Conservation (phyloP, 2,329 filamentous ascomycete genomes). For the Cladobotryum protrusum region DNA sequence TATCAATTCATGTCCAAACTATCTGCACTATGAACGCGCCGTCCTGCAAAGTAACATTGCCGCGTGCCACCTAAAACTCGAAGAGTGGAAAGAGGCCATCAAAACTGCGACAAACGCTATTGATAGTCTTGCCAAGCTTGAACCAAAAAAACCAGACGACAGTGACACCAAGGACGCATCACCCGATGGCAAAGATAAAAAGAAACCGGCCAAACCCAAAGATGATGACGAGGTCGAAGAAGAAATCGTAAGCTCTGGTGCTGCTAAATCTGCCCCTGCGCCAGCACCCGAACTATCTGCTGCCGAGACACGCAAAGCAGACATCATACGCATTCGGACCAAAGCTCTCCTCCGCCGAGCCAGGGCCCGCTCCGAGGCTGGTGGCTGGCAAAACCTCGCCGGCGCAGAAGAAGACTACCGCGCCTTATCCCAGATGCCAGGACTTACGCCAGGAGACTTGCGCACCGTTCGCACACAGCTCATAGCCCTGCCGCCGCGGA, state of each 20-base stretch:
- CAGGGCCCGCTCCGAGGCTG: constrained; percentile 62
- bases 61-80: constrained; percentile 78
- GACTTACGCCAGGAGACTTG: constrained; percentile 57
- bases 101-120: constrained; percentile 67
- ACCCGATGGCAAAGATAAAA: constrained; percentile 3
- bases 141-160: constrained; percentile 21
- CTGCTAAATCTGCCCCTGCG: constrained; percentile 42
- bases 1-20: constrained; percentile 69
- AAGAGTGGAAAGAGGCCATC: constrained; percentile 78
- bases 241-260: constrained; percentile 55
- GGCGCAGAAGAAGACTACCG: constrained; percentile 78
- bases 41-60: constrained; percentile 85
- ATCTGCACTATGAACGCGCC: constrained; percentile 81
- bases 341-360: constrained; percentile 80
- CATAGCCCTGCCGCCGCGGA: constrained; percentile 55
- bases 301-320: constrained; percentile 34
- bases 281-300: constrained; percentile 13
- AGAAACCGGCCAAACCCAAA: constrained; percentile 35
- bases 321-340: constrained; percentile 69
- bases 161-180: constrained; percentile 12
- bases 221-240: constrained; percentile 44
- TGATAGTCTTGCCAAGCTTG: constrained; percentile 62
- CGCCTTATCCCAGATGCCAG: constrained; percentile 47
- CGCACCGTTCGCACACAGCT: constrained; percentile 63
- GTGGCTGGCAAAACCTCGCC: constrained; percentile 73